Conservation (phyloP, 345 rosid species). For the Kandelia obovata region DNA sequence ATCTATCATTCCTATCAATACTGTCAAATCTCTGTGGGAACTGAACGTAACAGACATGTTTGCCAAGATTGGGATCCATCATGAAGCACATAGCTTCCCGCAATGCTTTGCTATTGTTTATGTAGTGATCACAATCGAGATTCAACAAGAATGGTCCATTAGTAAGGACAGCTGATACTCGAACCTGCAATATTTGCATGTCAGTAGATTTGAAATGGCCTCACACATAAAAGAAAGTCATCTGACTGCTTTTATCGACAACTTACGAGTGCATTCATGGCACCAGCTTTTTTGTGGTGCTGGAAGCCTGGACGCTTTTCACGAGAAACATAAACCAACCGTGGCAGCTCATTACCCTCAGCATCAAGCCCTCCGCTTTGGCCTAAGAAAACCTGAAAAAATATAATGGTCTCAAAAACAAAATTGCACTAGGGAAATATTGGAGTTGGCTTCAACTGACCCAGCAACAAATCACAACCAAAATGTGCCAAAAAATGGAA, state of each 20-base stretch:
- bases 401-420: neutral
- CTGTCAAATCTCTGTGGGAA: conserved; percentile 94
- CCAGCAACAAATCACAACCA: conserved; percentile 1
- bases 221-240: conserved; percentile 6
- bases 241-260: conserved; percentile 5
- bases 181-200: conserved; percentile 47
- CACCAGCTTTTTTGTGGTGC: conserved; percentile 98
- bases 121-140: conserved; percentile 88
- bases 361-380: conserved; percentile 95
- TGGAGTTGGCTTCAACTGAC: neutral
- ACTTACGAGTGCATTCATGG: conserved; percentile 89
- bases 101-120: conserved; percentile 83
- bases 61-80: conserved; percentile 89
- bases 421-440: too few species aligned
- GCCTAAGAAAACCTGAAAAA: conserved; percentile 85
- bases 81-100: conserved; percentile 92
- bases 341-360: conserved; percentile 91
- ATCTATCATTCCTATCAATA: conserved; percentile 77
- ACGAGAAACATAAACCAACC: conserved; percentile 90
- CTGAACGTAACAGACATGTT: conserved; percentile 82
- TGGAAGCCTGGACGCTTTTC: conserved; percentile 98
- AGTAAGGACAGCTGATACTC: conserved; percentile 80
- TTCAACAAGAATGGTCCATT: conserved; percentile 91
- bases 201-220: conserved; percentile 12
- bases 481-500: neutral